These are phyloP conservation scores for Solanum raphanifolium DNA, from an alignment of 257 asterid genomes.

Conservation along the genomic window DNA sequence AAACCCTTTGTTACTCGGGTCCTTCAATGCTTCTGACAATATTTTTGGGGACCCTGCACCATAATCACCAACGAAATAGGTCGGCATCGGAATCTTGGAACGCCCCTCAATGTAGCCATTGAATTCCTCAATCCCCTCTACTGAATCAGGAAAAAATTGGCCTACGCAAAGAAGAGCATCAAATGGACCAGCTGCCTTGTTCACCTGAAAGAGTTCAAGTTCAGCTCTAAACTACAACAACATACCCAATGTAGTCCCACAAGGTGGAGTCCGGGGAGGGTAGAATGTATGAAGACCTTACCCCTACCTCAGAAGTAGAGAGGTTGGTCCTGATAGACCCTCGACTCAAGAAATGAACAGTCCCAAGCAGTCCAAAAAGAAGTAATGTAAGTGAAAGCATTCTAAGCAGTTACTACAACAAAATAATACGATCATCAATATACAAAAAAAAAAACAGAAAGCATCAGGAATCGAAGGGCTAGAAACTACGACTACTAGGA, in stretches of 20 bases:
- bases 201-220: conserved; percentile 49
- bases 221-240: not conserved
- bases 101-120: conserved; percentile 68
- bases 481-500: not conserved
- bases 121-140: conserved; percentile 70
- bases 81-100: conserved; percentile 52
- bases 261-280: not conserved
- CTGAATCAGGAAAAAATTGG: conserved; percentile 75
- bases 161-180: conserved; percentile 92
- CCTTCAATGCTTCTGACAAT: conserved; percentile 50
- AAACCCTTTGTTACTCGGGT: conserved; percentile 66
- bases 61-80: conserved; percentile 90
- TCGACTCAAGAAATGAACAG: not conserved
- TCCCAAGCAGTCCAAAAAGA: not conserved
- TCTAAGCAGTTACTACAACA: not conserved
- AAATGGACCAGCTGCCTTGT: conserved; percentile 93
- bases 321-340: not conserved
- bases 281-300: not conserved
- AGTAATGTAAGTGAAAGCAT: not conserved
- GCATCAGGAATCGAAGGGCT: not conserved
- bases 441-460: not conserved
- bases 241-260: not conserved
- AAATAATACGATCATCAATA: not conserved
- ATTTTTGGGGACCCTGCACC: conserved; percentile 65
- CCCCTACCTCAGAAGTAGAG: not conserved